phyloP scores from a whole-genome alignment of 192 early-diverging fungal species.

The Ambispora gerdemannii region DNA sequence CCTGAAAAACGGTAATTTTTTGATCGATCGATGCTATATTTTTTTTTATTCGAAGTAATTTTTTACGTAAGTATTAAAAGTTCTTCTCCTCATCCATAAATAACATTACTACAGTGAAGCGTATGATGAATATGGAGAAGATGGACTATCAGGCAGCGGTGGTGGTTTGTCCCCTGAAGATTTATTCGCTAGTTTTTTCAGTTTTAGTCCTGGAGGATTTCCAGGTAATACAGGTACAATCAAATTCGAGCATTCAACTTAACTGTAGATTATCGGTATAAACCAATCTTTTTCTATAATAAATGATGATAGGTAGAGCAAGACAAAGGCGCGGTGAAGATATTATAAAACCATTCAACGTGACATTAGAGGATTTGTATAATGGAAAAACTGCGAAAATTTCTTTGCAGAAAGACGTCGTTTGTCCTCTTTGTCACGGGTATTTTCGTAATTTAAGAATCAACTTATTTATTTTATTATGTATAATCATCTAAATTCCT shows the following conservation, averaged over 20 bases:
- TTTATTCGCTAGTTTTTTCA: slow-evolving; percentile 83
- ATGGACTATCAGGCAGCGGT: slow-evolving; percentile 68
- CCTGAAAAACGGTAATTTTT: slow-evolving; percentile 52
- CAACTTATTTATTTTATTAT: not conserved
- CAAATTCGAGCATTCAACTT: slow-evolving; percentile 14
- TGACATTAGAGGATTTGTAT: slow-evolving; percentile 92
- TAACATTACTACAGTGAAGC: slow-evolving; percentile 62
- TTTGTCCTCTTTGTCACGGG: slow-evolving; percentile 63
- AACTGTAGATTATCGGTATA: slow-evolving; percentile 18
- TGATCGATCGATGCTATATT: not conserved
- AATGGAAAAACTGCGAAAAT: slow-evolving; percentile 81
- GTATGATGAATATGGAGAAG: slow-evolving; percentile 92
- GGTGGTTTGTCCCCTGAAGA: slow-evolving; percentile 76
- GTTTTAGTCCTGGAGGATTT: slow-evolving; percentile 56
- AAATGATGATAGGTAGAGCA: slow-evolving; percentile 24
- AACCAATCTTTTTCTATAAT: not conserved
- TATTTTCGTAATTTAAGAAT: slow-evolving; percentile 30
- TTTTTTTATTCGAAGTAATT: not conserved
- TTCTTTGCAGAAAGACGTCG: slow-evolving; percentile 75
- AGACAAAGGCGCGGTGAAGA: slow-evolving; percentile 49
- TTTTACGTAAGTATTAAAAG: not conserved
- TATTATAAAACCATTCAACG: slow-evolving; percentile 71
- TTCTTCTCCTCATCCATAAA: not conserved
- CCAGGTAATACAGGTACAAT: slow-evolving; percentile 29
- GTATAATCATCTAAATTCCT: too few species aligned